These are phyloP conservation scores for Epichloe sylvatica DNA, from an alignment of 2,329 filamentous ascomycete species.

Conservation along the genomic window DNA sequence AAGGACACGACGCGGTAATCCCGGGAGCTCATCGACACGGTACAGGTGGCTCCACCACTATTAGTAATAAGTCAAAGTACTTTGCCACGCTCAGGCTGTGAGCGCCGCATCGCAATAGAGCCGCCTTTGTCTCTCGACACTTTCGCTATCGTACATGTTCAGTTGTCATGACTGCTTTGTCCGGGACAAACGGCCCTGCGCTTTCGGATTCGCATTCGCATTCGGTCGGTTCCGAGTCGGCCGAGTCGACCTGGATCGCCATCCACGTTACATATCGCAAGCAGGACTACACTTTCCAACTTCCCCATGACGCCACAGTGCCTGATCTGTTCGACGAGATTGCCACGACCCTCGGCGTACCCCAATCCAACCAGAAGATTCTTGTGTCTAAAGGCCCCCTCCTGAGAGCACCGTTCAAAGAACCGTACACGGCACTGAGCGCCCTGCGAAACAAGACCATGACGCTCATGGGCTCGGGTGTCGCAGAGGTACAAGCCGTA, in stretches of 20 bases:
- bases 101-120: too few species aligned
- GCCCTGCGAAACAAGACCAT: constrained; percentile 44
- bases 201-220: background rate
- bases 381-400: constrained; percentile 51
- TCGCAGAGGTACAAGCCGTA: constrained; percentile 43
- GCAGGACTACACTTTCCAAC: constrained; percentile 28
- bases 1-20: constrained; percentile 7
- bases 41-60: too few species aligned
- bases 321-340: constrained; percentile 48
- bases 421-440: constrained; percentile 35
- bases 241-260: constrained; percentile 21
- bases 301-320: constrained; percentile 33
- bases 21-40: background rate
- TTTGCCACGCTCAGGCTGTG: background rate
- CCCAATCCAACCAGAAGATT: constrained; percentile 52
- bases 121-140: background rate
- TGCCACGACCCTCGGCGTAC: constrained; percentile 41
- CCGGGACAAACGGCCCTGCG: background rate
- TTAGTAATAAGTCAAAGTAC: too few species aligned
- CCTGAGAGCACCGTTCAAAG: constrained; percentile 49
- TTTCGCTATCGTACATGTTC: background rate
- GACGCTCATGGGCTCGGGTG: constrained; percentile 50
- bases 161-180: background rate
- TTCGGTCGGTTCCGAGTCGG: constrained; percentile 5
- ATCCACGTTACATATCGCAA: constrained; percentile 35